phyloP scores from a whole-genome alignment of 805 yeast species.

The Clavispora phyllophila region DNA sequence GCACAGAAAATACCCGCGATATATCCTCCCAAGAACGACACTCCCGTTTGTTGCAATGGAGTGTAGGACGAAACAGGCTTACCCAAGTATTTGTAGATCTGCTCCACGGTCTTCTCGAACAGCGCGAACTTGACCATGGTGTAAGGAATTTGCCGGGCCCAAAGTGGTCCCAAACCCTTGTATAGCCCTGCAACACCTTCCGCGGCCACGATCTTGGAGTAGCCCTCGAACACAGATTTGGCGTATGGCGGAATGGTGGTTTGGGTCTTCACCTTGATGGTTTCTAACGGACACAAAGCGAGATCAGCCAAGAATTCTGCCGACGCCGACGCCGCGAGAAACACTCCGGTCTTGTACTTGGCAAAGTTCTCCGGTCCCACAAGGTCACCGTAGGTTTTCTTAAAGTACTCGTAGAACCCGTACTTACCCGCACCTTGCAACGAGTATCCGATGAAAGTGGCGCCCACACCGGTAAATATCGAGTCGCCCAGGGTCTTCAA shows the following conservation, averaged over 20 bases:
- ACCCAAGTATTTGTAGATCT: constrained; percentile 70
- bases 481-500: constrained; percentile 73
- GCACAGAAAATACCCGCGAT: constrained; percentile 98
- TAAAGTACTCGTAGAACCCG: constrained; percentile 91
- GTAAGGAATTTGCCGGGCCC: constrained; percentile 98
- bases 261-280: constrained; percentile 91
- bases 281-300: constrained; percentile 88
- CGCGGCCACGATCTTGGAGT: constrained; percentile 54
- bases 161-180: constrained; percentile 85
- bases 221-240: constrained; percentile 56
- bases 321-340: constrained; percentile 79
- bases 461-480: constrained; percentile 83
- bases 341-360: constrained; percentile 68
- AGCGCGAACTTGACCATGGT: constrained; percentile 96
- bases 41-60: constrained; percentile 80
- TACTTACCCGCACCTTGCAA: constrained; percentile 97
- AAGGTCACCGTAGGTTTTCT: constrained; percentile 64
- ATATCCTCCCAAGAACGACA: constrained; percentile 92
- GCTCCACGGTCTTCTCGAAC: constrained; percentile 85
- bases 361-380: constrained; percentile 60
- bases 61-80: constrained; percentile 68
- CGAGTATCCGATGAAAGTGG: constrained; percentile 89
- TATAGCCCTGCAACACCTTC: constrained; percentile 77
- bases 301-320: constrained; percentile 94
- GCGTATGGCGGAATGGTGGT: constrained; percentile 88